Percentiles rank a stretch among this genome's conserved stretches.
Evolutionary conservation across 208 protist species (phyloP).

Genomic region (Novymonas esmeraldas): DNA sequence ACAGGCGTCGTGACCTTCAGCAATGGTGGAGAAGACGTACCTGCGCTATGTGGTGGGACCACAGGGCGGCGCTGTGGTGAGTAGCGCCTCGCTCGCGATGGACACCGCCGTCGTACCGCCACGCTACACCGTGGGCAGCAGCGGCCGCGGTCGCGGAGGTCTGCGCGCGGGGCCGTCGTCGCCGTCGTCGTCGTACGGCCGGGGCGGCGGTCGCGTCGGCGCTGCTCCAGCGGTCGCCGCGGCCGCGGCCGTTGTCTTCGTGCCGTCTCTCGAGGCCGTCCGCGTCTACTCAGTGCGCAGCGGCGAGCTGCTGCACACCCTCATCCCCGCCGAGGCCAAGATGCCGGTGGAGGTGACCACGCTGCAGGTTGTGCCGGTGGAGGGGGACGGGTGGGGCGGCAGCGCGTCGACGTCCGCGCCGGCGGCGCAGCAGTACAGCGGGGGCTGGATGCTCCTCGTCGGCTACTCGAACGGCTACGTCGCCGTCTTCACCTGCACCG

Average conservation of each 20-base stretch:
- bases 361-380: slow-evolving; percentile 57
- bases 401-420: not conserved
- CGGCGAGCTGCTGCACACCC: slow-evolving; percentile 65
- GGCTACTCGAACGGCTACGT: slow-evolving; percentile 89
- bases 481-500: slow-evolving; percentile 71
- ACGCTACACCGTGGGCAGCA: slow-evolving; percentile 27
- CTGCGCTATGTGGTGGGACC: slow-evolving; percentile 86
- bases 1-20: not conserved
- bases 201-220: slow-evolving; percentile 1
- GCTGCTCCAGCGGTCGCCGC: slow-evolving; percentile 12
- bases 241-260: slow-evolving; percentile 60
- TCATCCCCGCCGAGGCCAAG: slow-evolving; percentile 76
- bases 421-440: not conserved
- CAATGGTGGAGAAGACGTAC: slow-evolving; percentile 91
- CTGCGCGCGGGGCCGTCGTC: not conserved
- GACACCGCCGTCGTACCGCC: slow-evolving; percentile 46
- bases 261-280: slow-evolving; percentile 85
- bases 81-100: slow-evolving; percentile 63
- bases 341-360: slow-evolving; percentile 83
- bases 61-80: slow-evolving; percentile 73
- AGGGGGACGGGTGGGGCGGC: slow-evolving; percentile 1
- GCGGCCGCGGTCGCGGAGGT: not conserved
- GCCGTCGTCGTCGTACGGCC: not conserved
- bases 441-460: slow-evolving; percentile 77
- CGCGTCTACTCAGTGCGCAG: slow-evolving; percentile 82